Conservation (phyloP, 768 basidiomycete genomes). For the Lactarius sp. region DNA sequence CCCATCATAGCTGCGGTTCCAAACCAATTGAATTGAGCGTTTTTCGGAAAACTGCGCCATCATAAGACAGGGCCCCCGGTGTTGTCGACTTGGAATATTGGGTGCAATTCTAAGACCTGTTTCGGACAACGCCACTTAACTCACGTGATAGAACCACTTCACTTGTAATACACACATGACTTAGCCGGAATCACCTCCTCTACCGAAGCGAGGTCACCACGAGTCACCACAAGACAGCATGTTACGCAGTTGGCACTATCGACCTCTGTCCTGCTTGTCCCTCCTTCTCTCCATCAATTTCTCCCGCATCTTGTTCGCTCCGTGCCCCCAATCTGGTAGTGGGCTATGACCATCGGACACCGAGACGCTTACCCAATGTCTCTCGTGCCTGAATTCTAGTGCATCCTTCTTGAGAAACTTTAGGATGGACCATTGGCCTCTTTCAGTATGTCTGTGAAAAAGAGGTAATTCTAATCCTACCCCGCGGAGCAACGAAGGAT, state of each 20-base stretch:
- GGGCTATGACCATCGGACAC: too few species aligned
- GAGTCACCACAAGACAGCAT: neutral
- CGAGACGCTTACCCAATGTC: neutral
- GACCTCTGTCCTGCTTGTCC: neutral
- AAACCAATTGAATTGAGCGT: neutral
- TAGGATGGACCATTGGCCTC: neutral
- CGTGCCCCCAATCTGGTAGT: neutral
- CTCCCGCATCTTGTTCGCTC: neutral
- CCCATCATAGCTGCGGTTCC: neutral
- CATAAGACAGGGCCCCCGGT: too few species aligned
- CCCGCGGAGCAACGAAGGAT: neutral
- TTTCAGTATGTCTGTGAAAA: neutral
- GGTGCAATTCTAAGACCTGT: too few species aligned
- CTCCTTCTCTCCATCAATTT: neutral
- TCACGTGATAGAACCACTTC: too few species aligned
- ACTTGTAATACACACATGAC: too few species aligned
- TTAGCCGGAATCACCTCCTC: neutral
- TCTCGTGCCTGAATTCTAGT: slow-evolving; percentile 12
- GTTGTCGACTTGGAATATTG: too few species aligned
- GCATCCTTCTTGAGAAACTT: neutral
- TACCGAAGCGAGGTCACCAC: slow-evolving; percentile 8
- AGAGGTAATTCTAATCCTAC: neutral
- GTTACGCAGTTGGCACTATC: neutral
- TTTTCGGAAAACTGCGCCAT: too few species aligned
- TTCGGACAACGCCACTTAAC: too few species aligned